Percentiles rank a stretch among this genome's conserved stretches.
Conservation (phyloP, 306 rosid genomes). For the Arachis stenosperma region DNA sequence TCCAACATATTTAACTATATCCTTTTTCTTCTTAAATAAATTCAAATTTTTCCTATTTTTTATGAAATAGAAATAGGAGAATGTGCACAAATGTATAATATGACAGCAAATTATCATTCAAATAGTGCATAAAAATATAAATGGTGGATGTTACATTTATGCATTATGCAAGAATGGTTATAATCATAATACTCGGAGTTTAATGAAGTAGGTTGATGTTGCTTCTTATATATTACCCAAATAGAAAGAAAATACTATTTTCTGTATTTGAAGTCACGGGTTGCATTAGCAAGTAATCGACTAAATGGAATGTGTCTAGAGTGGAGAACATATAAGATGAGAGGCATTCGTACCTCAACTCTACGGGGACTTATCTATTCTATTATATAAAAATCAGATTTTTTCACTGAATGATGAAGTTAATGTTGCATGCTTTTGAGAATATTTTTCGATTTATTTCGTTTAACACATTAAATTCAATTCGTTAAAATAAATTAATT, state of each 20-base stretch:
- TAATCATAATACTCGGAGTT: background rate
- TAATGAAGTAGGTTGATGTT: background rate
- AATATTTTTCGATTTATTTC: no score
- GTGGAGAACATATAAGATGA: background rate
- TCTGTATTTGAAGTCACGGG: background rate
- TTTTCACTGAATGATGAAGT: no score
- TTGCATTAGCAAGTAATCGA: background rate
- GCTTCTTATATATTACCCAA: background rate
- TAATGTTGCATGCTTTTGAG: no score
- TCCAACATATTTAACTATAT: no score
- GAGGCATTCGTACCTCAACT: slow-evolving; percentile 70
- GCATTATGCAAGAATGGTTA: background rate
- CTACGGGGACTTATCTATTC: slow-evolving; percentile 4
- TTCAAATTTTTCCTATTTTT: background rate
- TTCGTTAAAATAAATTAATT: no score
- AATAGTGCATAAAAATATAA: background rate
- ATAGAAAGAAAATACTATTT: slow-evolving; percentile 5
- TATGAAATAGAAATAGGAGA: no score
- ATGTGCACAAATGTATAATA: background rate
- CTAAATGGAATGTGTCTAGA: slow-evolving; percentile 10
- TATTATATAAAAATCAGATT: no score
- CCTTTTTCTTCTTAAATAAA: background rate
- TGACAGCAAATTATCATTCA: background rate
- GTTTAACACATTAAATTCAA: no score
- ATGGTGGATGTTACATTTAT: background rate